Percentiles rank a stretch among this genome's conserved stretches.
phyloP scores from a whole-genome alignment of 2,329 filamentous ascomycete species.

The Apiospora arundinis region DNA sequence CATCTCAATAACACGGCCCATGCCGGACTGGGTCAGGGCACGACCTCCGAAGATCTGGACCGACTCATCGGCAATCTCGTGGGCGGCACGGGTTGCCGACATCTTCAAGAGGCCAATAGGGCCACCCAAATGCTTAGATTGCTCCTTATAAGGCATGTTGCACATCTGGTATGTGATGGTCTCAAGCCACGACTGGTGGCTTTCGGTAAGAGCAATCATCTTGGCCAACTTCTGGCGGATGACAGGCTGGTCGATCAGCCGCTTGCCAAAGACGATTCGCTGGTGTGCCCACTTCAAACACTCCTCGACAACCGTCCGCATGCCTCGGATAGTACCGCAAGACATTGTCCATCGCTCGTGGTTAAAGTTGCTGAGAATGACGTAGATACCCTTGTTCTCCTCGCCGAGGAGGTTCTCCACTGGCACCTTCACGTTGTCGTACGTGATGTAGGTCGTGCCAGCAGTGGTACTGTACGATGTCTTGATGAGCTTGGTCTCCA shows the following conservation, averaged over 20 bases:
- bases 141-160: constrained; percentile 80
- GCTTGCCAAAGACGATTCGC: constrained; percentile 82
- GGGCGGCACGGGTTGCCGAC: constrained; percentile 75
- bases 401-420: constrained; percentile 78
- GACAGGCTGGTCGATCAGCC: constrained; percentile 81
- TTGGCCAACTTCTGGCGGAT: constrained; percentile 87
- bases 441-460: constrained; percentile 80
- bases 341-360: constrained; percentile 83
- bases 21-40: constrained; percentile 79
- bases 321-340: constrained; percentile 48
- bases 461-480: constrained; percentile 81
- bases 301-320: constrained; percentile 63
- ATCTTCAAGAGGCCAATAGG: constrained; percentile 86
- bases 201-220: constrained; percentile 83
- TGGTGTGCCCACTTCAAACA: constrained; percentile 90
- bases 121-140: constrained; percentile 76
- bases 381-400: constrained; percentile 85
- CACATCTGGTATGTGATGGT: constrained; percentile 88
- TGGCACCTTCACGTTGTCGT: constrained; percentile 86
- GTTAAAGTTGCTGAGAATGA: constrained; percentile 89
- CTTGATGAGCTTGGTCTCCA: constrained; percentile 81
- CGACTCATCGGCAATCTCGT: constrained; percentile 83
- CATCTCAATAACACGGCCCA: constrained; percentile 84
- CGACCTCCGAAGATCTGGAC: constrained; percentile 88
- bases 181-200: constrained; percentile 87